These are phyloP conservation scores for Podaxis rugospora DNA, from an alignment of 768 basidiomycete genomes.

Conservation along the genomic window DNA sequence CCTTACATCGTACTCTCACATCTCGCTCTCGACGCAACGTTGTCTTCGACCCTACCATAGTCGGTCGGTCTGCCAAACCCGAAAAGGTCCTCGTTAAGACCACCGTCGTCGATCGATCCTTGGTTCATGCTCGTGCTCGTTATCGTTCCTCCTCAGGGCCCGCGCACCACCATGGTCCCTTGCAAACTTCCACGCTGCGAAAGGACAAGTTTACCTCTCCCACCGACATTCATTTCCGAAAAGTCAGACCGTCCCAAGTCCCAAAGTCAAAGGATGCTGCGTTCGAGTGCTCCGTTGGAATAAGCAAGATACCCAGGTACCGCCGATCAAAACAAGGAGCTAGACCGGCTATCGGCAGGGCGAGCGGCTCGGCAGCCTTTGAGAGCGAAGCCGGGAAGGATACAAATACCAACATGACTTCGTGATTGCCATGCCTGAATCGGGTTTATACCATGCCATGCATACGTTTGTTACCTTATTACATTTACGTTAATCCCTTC, in stretches of 20 bases:
- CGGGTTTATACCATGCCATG: neutral
- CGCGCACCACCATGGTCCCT: neutral
- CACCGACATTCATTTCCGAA: neutral
- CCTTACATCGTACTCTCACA: slow-evolving; percentile 14
- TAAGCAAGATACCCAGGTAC: neutral
- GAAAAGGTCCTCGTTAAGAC: neutral
- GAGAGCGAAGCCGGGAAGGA: neutral
- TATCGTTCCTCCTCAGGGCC: slow-evolving; percentile 1
- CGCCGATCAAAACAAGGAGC: neutral
- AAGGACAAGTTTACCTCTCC: neutral
- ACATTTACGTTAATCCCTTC: no score
- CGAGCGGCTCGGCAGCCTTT: neutral
- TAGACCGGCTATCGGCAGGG: neutral
- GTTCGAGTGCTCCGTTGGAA: neutral
- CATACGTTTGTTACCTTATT: no score
- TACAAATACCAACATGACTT: neutral
- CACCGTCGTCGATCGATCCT: slow-evolving; percentile 4
- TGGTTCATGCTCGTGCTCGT: slow-evolving; percentile 1
- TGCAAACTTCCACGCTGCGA: neutral
- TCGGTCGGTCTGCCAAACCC: neutral
- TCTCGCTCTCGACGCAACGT: slow-evolving; percentile 9
- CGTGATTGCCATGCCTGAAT: neutral
- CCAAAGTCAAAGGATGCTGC: neutral
- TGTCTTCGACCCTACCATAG: neutral
- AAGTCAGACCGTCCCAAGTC: neutral